phyloP scores from a whole-genome alignment of 1,284 basidiomycete genomes.

The Trichosporon sp. region DNA sequence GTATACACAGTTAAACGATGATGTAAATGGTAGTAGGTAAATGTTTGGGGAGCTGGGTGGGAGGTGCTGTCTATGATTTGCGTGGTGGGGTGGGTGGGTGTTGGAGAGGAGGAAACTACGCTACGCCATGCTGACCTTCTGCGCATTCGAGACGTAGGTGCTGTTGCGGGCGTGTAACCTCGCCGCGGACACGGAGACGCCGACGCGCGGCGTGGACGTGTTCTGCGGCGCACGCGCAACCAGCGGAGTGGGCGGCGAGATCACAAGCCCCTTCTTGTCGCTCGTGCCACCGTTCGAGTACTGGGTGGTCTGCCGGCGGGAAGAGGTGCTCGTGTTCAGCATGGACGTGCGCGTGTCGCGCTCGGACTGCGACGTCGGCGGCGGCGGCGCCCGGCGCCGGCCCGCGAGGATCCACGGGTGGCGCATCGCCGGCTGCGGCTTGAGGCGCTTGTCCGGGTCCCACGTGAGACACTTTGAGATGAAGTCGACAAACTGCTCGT shows the following conservation, averaged over 20 bases:
- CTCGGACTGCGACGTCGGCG: slow-evolving; percentile 9
- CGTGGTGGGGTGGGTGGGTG: no score
- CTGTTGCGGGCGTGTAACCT: slow-evolving; percentile 24
- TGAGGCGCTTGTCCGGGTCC: slow-evolving; percentile 95
- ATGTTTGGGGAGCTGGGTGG: background rate
- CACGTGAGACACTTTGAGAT: slow-evolving; percentile 92
- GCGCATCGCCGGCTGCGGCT: slow-evolving; percentile 87
- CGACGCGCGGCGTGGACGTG: slow-evolving; percentile 19
- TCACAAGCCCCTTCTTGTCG: slow-evolving; percentile 29
- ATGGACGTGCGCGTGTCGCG: slow-evolving; percentile 15
- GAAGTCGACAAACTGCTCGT: slow-evolving; percentile 59
- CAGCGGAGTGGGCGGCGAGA: slow-evolving; percentile 46
- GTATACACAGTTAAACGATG: slow-evolving; percentile 1
- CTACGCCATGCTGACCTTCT: slow-evolving; percentile 23
- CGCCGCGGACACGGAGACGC: slow-evolving; percentile 19
- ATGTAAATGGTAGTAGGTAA: no score
- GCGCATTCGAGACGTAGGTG: slow-evolving; percentile 23
- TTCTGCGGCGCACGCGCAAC: slow-evolving; percentile 29
- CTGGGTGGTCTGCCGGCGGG: slow-evolving; percentile 9
- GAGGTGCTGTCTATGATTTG: background rate
- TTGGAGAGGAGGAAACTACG: no score
- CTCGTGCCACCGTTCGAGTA: slow-evolving; percentile 7
- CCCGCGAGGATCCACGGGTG: slow-evolving; percentile 75
- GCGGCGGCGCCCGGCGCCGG: slow-evolving; percentile 51
- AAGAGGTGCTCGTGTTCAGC: slow-evolving; percentile 10